Evolutionary conservation across 2,329 filamentous ascomycete species (phyloP), one percentile per base, ranked within the genome.

Genomic region (Dothiorella sarmentorum): DNA sequence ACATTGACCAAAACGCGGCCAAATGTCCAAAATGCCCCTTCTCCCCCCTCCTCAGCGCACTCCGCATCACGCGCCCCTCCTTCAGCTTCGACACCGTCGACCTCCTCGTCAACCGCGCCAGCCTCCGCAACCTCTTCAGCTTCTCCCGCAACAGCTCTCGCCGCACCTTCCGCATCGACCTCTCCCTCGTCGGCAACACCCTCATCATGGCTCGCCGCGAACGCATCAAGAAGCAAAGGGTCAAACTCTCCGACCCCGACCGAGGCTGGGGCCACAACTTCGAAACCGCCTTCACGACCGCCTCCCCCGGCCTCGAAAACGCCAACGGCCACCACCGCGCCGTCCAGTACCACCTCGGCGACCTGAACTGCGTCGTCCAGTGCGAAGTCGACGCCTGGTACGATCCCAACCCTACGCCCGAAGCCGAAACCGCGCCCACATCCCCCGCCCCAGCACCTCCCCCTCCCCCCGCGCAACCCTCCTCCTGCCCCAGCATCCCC

Each of bases 141-240:
- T 70, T 72, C 51, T 61, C 65, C 18, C 62, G 58, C 9, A 66
- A 65, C 7, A 64, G 66, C 13, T 53, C 51, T 2, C 57, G 45
- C 7, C 62, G 70, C 20, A 60, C 58, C n/a, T 73, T 71, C 55
- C 64, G 66, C 22, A 68, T 74, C 47, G 68, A 70, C 40, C 61
- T 72, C 6, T 61, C 71, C 37, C 60, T 74, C 33, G 61, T 74
- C 6, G 61, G 66, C 7, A 61, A 67, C 7, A 73, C 72, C 10
- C 64, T 73, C 2, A 66, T 75, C 42, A 64, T 75, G 13, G 67
- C 61, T 27, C 66, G 70, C 4, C 68, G 66, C 43, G 69, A 69
- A 35, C 49, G 56, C 35, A 63, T 57, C 13, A 58, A n/a, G 10
- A 63, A 24, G 13, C 56, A 60, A 27, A n/a, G n/a, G n/a, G n/a